phyloP scores from a whole-genome alignment of 2,329 filamentous ascomycete genomes.

The Paecilomyces dactylethromorphus region DNA sequence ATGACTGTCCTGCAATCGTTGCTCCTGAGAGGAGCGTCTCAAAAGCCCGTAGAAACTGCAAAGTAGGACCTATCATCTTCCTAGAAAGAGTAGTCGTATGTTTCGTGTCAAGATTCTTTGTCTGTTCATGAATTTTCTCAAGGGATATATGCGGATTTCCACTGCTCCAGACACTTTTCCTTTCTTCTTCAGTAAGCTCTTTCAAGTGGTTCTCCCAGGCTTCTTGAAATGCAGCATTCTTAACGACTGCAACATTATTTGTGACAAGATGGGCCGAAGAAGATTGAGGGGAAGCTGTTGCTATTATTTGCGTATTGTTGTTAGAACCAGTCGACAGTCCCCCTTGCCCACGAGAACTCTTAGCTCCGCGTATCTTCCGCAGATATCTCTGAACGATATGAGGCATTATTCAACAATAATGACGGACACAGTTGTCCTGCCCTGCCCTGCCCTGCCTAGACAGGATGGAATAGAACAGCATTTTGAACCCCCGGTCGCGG shows the following conservation, averaged over 20 bases:
- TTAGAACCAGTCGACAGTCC: not conserved
- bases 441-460: not conserved
- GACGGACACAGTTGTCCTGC: not conserved
- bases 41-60: slow-evolving; percentile 2
- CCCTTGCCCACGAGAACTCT: not conserved
- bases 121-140: slow-evolving; percentile 1
- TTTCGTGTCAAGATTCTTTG: slow-evolving; percentile 4
- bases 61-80: not conserved
- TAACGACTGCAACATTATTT: slow-evolving; percentile 1
- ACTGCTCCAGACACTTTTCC: slow-evolving; percentile 2
- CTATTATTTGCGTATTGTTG: slow-evolving; percentile 6
- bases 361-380: not conserved
- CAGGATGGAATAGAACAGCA: not conserved
- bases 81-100: not conserved
- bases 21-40: slow-evolving; percentile 5
- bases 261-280: not conserved
- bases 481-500: not conserved
- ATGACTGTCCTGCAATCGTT: slow-evolving; percentile 3
- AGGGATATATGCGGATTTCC: not conserved
- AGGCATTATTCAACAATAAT: not conserved
- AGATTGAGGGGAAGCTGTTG: not conserved
- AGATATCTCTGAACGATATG: not conserved
- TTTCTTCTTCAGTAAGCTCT: slow-evolving; percentile 3
- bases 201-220: slow-evolving; percentile 6
- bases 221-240: slow-evolving; percentile 7